Percentiles rank a stretch among this genome's conserved stretches.
Conservation (phyloP, 2,329 filamentous ascomycete genomes). For the Colletotrichum spaethianum region DNA sequence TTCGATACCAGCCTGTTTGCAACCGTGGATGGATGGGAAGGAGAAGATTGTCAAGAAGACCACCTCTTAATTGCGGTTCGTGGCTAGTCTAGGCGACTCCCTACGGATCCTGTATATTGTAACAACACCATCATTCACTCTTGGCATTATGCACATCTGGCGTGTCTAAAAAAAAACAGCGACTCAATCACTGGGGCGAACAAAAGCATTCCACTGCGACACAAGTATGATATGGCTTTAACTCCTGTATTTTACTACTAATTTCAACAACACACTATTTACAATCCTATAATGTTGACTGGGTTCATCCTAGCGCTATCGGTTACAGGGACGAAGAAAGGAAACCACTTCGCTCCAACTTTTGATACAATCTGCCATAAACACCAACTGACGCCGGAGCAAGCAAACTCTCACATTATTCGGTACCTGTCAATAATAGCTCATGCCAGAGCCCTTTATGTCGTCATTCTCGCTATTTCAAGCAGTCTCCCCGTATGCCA, state of each 20-base stretch:
- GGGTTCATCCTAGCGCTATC: neutral
- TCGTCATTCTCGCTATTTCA: neutral
- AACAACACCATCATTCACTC: neutral
- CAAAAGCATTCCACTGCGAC: neutral
- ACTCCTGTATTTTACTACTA: constrained; percentile 10
- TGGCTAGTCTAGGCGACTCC: neutral
- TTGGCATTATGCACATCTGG: neutral
- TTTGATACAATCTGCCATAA: constrained; percentile 26
- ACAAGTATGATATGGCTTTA: neutral
- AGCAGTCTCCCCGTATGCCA: constrained; percentile 51
- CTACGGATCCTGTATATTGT: neutral
- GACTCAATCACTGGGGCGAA: neutral
- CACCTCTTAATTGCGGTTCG: neutral
- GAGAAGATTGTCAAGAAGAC: constrained; percentile 69
- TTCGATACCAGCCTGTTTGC: constrained; percentile 82
- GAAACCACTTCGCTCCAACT: constrained; percentile 12
- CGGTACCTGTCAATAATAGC: neutral
- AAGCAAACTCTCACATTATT: neutral
- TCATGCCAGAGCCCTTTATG: neutral
- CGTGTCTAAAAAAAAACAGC: neutral
- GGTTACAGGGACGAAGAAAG: constrained; percentile 25
- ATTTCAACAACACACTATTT: neutral
- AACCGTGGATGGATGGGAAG: constrained; percentile 86
- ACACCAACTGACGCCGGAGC: constrained; percentile 6
- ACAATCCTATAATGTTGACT: constrained; percentile 9